Evolutionary conservation across 192 early-diverging fungal genomes (phyloP).

Genomic region (Mortierella claussenii): DNA sequence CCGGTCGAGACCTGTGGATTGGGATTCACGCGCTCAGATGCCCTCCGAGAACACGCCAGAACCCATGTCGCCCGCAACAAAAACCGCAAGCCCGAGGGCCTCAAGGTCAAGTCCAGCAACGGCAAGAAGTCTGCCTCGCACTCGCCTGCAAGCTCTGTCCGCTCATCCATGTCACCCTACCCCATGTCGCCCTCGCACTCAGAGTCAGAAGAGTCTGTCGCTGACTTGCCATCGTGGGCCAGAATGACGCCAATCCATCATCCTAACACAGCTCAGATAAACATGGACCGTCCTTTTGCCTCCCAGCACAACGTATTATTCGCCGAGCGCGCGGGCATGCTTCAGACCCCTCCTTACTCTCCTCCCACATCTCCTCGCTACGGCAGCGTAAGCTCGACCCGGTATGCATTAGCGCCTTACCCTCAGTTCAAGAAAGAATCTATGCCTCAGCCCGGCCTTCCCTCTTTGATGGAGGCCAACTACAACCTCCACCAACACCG

Average conservation of each 20-base stretch:
- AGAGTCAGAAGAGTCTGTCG: constrained; percentile 38
- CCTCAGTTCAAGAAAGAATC: constrained; percentile 44
- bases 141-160: constrained; percentile 35
- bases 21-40: constrained; percentile 81
- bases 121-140: constrained; percentile 20
- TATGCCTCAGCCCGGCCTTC: constrained; percentile 14
- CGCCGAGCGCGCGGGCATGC: constrained; percentile 18
- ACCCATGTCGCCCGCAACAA: constrained; percentile 70
- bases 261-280: constrained; percentile 20
- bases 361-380: constrained; percentile 50
- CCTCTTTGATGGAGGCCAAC: constrained; percentile 46
- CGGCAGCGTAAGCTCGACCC: constrained; percentile 28
- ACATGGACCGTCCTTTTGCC: constrained; percentile 16
- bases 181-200: constrained; percentile 43
- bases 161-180: constrained; percentile 47
- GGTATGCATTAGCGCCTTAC: constrained; percentile 48
- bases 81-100: constrained; percentile 28
- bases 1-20: constrained; percentile 68
- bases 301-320: constrained; percentile 10
- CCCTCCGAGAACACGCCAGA: constrained; percentile 79
- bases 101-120: constrained; percentile 14
- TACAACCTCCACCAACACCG: constrained; percentile 51
- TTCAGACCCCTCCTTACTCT: constrained; percentile 49
- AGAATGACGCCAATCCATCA: constrained; percentile 50
- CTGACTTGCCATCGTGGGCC: constrained; percentile 42